phyloP scores from a whole-genome alignment of 2,329 filamentous ascomycete species.

The Hortaea werneckii region DNA sequence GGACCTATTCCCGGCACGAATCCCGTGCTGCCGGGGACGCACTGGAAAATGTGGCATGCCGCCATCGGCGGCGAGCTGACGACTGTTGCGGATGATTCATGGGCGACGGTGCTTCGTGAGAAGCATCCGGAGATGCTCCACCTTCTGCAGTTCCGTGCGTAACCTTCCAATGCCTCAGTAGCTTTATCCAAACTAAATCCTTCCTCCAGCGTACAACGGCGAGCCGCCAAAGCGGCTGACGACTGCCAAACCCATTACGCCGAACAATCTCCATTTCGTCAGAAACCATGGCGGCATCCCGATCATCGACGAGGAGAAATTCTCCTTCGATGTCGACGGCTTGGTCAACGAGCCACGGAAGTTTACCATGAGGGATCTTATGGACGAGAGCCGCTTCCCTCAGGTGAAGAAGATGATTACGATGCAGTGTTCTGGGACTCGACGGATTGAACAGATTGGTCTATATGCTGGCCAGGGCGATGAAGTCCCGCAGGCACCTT shows the following conservation, averaged over 20 bases:
- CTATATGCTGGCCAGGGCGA: constrained; percentile 57
- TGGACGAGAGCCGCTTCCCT: constrained; percentile 47
- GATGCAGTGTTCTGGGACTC: constrained; percentile 42
- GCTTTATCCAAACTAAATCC: no score
- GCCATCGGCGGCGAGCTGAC: constrained; percentile 30
- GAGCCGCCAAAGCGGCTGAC: constrained; percentile 29
- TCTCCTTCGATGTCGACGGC: constrained; percentile 47
- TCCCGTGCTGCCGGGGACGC: constrained; percentile 34
- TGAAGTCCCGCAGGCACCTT: constrained; percentile 47
- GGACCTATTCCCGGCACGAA: constrained; percentile 33
- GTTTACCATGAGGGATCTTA: constrained; percentile 38
- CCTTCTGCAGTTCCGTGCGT: constrained; percentile 31
- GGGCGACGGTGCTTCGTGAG: constrained; percentile 35
- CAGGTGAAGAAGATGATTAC: constrained; percentile 43
- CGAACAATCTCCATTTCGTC: constrained; percentile 55
- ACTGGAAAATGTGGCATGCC: constrained; percentile 39
- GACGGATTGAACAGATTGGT: constrained; percentile 58
- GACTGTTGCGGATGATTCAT: constrained; percentile 44
- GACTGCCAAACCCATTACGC: constrained; percentile 48
- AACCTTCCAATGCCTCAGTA: no score
- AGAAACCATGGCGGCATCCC: constrained; percentile 65
- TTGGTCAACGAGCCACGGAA: constrained; percentile 3
- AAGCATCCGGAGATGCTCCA: constrained; percentile 40
- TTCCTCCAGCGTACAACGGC: constrained; percentile 31
- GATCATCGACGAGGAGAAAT: constrained; percentile 48